phyloP scores from a whole-genome alignment of 176 grass and related monocot species.

The Ensete ventricosum region DNA sequence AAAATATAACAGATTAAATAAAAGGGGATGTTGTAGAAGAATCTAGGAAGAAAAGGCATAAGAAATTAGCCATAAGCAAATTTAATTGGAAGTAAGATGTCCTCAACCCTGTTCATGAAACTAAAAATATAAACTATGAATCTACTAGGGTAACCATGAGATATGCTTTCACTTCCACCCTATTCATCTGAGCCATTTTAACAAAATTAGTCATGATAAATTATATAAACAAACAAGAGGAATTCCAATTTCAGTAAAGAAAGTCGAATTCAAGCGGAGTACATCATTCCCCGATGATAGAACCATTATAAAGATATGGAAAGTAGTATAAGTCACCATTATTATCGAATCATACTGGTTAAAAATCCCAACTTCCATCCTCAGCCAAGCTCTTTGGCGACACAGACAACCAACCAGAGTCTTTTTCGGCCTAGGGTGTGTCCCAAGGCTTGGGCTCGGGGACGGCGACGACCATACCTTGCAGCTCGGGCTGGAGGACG shows the following conservation, averaged over 20 bases:
- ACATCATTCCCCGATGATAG: background rate
- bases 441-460: constrained; percentile 94
- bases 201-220: background rate
- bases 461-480: constrained; percentile 88
- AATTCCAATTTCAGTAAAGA: background rate
- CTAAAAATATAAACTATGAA: no score
- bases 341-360: background rate
- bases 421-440: constrained; percentile 44
- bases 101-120: no score
- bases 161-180: no score
- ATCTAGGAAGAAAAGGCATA: no score
- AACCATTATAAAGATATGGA: background rate
- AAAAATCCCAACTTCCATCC: background rate
- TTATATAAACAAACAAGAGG: constrained; percentile 1
- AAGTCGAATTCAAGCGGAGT: background rate
- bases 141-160: no score
- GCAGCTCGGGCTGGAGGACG: constrained; percentile 59
- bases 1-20: no score
- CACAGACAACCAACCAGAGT: background rate
- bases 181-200: background rate
- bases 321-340: background rate
- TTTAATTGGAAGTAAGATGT: no score
- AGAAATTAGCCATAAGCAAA: no score
- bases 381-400: background rate
- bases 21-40: no score